Evolutionary conservation across 2,329 filamentous ascomycete genomes (phyloP).

Genomic region (Hypomyces perniciosus): DNA sequence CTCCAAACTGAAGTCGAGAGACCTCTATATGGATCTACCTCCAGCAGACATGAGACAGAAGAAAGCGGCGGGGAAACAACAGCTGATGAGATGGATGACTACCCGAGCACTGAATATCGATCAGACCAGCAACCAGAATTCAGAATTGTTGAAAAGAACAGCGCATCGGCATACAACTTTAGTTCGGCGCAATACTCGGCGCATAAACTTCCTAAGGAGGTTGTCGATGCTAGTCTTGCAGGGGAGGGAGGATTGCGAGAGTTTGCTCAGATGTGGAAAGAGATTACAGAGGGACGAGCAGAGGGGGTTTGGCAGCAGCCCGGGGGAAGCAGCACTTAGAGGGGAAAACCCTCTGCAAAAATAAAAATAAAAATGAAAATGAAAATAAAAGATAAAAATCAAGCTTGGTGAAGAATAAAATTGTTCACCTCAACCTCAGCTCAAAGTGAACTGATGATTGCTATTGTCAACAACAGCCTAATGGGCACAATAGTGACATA

Average conservation of each 20-base stretch:
- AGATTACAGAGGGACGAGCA: slow-evolving; percentile 42
- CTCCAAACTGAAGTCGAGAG: slow-evolving; percentile 61
- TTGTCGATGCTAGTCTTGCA: slow-evolving; percentile 64
- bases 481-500: not conserved
- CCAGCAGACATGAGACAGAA: slow-evolving; percentile 24
- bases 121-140: slow-evolving; percentile 68
- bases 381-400: not conserved
- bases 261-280: slow-evolving; percentile 70
- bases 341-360: not conserved
- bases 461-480: no score
- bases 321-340: slow-evolving; percentile 5
- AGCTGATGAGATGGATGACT: slow-evolving; percentile 34
- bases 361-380: not conserved
- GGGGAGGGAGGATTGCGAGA: slow-evolving; percentile 74
- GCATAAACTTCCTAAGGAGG: slow-evolving; percentile 90
- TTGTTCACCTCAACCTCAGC: not conserved
- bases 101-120: slow-evolving; percentile 41
- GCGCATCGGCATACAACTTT: slow-evolving; percentile 85
- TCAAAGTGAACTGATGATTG: not conserved
- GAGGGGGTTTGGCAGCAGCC: slow-evolving; percentile 35
- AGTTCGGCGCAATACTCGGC: slow-evolving; percentile 83
- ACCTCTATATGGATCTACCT: slow-evolving; percentile 46
- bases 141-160: slow-evolving; percentile 72
- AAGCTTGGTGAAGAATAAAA: not conserved
- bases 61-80: slow-evolving; percentile 32